These are phyloP conservation scores for Pyricularia grisea DNA, from an alignment of 2,329 filamentous ascomycete species.

Conservation along the genomic window DNA sequence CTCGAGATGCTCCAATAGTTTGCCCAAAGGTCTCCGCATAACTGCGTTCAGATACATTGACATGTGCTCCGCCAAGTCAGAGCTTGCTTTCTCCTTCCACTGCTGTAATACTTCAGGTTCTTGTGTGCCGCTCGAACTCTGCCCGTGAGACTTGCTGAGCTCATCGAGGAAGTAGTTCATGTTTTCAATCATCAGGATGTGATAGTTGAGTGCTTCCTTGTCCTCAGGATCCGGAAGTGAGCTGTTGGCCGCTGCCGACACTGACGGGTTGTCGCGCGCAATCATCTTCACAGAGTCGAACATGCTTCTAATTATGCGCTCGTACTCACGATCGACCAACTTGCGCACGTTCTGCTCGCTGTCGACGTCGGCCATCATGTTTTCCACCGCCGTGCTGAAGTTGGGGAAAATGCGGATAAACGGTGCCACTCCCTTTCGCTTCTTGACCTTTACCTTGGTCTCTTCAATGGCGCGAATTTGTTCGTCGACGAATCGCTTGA, in stretches of 20 bases:
- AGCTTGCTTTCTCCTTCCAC: slow-evolving; percentile 70
- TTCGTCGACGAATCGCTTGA: slow-evolving; percentile 85
- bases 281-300: slow-evolving; percentile 96
- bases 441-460: slow-evolving; percentile 98
- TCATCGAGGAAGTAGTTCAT: slow-evolving; percentile 98
- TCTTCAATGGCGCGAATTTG: slow-evolving; percentile 95
- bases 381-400: slow-evolving; percentile 76
- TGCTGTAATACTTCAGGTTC: slow-evolving; percentile 68
- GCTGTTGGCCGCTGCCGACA: slow-evolving; percentile 27
- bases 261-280: slow-evolving; percentile 58
- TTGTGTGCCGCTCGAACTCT: slow-evolving; percentile 20
- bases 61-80: slow-evolving; percentile 81
- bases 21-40: slow-evolving; percentile 80
- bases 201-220: slow-evolving; percentile 94
- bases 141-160: slow-evolving; percentile 55
- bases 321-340: slow-evolving; percentile 79
- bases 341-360: slow-evolving; percentile 51
- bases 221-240: slow-evolving; percentile 56
- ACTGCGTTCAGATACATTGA: slow-evolving; percentile 78
- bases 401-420: slow-evolving; percentile 91
- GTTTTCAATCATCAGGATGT: slow-evolving; percentile 95
- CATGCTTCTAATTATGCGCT: slow-evolving; percentile 86
- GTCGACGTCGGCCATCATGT: slow-evolving; percentile 59
- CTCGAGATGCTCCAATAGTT: slow-evolving; percentile 84
- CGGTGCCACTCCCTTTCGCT: slow-evolving; percentile 90